Percentiles rank a stretch among this genome's conserved stretches.
These are phyloP conservation scores for Botrytis tulipae DNA, from an alignment of 2,329 filamentous ascomycete species.

Conservation along the genomic window DNA sequence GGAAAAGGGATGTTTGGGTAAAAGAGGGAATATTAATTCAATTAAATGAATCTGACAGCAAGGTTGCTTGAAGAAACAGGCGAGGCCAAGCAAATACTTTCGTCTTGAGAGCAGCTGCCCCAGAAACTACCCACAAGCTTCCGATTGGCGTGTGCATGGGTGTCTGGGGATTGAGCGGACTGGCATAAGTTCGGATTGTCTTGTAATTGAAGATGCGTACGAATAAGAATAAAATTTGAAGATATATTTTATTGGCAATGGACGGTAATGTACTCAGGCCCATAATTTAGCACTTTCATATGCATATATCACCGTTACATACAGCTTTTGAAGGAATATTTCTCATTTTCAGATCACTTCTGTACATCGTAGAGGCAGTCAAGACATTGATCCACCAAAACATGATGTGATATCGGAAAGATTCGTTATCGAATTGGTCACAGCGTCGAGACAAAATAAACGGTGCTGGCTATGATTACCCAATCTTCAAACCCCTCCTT, in stretches of 20 bases:
- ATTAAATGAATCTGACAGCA: slow-evolving; percentile 11
- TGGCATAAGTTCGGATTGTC: slow-evolving; percentile 6
- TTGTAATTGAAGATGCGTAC: not conserved
- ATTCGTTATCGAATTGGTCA: slow-evolving; percentile 3
- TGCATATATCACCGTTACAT: not conserved
- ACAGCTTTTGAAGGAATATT: not conserved
- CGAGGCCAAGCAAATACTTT: slow-evolving; percentile 8
- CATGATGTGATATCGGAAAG: slow-evolving; percentile 1
- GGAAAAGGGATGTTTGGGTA: not conserved
- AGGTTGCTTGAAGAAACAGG: slow-evolving; percentile 4
- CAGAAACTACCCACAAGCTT: slow-evolving; percentile 17
- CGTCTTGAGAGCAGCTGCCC: slow-evolving; percentile 12
- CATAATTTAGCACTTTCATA: not conserved
- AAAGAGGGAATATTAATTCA: slow-evolving; percentile 4
- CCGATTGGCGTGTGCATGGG: slow-evolving; percentile 14
- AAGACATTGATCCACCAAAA: slow-evolving; percentile 7
- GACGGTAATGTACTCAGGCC: not conserved
- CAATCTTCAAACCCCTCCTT: not conserved
- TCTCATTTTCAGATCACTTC: not conserved
- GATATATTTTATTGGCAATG: not conserved
- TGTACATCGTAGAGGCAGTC: not conserved
- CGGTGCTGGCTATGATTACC: not conserved
- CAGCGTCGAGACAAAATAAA: not conserved
- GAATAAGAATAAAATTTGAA: slow-evolving; percentile 6
- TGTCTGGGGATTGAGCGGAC: slow-evolving; percentile 11